These are phyloP conservation scores for Myriangium duriaei DNA, from an alignment of 2,329 filamentous ascomycete species.

Conservation along the genomic window DNA sequence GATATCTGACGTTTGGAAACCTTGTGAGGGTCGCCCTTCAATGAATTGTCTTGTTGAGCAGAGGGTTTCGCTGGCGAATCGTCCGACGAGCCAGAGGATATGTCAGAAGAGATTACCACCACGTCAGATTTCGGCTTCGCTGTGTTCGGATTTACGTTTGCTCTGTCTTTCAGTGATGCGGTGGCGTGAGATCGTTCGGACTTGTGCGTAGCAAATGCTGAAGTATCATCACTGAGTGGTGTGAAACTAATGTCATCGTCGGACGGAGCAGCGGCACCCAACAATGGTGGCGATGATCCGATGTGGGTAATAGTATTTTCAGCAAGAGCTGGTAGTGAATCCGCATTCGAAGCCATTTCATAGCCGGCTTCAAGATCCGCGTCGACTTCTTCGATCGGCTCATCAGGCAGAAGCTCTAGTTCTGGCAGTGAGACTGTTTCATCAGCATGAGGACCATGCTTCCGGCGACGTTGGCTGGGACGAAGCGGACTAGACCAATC, in stretches of 20 bases:
- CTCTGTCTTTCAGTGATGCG: too few relatives aligned
- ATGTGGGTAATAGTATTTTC: neutral
- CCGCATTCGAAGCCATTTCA: neutral
- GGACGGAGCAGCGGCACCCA: conserved; percentile 3
- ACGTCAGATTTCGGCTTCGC: too few relatives aligned
- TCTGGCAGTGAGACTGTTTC: neutral
- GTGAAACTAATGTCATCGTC: conserved; percentile 4
- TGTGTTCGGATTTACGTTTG: too few relatives aligned
- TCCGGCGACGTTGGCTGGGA: too few relatives aligned
- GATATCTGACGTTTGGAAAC: neutral
- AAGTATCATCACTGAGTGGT: conserved; percentile 1
- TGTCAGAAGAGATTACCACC: too few relatives aligned
- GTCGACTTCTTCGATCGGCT: too few relatives aligned
- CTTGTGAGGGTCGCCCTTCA: neutral
- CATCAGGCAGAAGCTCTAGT: neutral
- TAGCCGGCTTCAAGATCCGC: neutral
- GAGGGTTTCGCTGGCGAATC: neutral
- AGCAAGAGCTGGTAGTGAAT: neutral
- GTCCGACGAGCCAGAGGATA: conserved; percentile 5
- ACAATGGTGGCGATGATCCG: neutral
- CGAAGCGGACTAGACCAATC: too few relatives aligned
- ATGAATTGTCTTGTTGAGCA: neutral
- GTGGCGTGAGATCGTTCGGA: neutral
- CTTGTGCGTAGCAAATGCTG: too few relatives aligned
- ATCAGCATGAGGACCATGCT: too few relatives aligned